phyloP scores from a whole-genome alignment of 257 asterid genomes.

The Primulina tabacum region DNA sequence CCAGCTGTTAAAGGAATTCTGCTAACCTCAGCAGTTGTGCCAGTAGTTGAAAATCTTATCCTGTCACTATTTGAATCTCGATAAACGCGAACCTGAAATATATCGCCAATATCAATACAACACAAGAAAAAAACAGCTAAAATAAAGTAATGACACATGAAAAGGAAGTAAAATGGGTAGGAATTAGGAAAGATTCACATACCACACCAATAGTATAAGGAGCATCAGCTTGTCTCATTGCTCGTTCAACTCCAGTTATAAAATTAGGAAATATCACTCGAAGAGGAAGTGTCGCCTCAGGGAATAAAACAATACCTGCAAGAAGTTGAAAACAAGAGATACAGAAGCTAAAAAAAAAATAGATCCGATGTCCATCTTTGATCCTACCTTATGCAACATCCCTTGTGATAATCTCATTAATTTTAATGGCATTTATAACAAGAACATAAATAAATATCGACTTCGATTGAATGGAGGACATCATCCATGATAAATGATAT shows the following conservation, averaged over 20 bases:
- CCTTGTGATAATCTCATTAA: not conserved
- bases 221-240: conserved; percentile 72
- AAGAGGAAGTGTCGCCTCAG: conserved; percentile 94
- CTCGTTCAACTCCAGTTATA: conserved; percentile 81
- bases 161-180: conserved; percentile 18
- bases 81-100: conserved; percentile 66
- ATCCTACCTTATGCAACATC: too few relatives aligned
- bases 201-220: conserved; percentile 90
- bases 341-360: conserved; percentile 14
- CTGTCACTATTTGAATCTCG: conserved; percentile 53
- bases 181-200: conserved; percentile 30
- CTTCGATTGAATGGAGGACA: not conserved
- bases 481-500: not conserved
- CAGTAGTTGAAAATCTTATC: conserved; percentile 60
- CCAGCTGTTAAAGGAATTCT: conserved; percentile 4
- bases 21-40: conserved; percentile 93
- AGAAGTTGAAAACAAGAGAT: conserved; percentile 17
- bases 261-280: conserved; percentile 70
- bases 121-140: conserved; percentile 21
- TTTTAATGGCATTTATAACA: not conserved
- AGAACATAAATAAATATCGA: not conserved
- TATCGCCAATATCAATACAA: conserved; percentile 21
- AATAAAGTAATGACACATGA: conserved; percentile 12
- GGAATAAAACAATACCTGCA: conserved; percentile 91
- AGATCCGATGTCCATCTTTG: not conserved